Conservation (phyloP, 2,329 filamentous ascomycete genomes). For the Chrysosporium queenslandicum region DNA sequence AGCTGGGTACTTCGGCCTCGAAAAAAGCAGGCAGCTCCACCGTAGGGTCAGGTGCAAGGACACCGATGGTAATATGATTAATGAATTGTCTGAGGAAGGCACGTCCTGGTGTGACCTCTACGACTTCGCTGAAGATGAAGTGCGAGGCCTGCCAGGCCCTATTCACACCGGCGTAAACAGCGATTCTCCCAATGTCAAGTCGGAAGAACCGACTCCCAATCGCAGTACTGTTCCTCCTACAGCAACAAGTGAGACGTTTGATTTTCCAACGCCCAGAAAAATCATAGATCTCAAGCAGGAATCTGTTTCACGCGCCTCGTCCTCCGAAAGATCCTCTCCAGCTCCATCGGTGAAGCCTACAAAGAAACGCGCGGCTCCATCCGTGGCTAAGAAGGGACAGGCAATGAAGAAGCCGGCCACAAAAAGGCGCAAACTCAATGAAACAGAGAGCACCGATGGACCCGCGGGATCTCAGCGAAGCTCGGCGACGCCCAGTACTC, state of each 20-base stretch:
- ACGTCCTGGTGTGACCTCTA: constrained; percentile 32
- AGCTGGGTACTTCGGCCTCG: constrained; percentile 32
- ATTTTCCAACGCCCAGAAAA: constrained; percentile 30
- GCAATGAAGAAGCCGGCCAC: constrained; percentile 28
- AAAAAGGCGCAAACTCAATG: constrained; percentile 37
- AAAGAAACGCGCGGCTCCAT: constrained; percentile 13
- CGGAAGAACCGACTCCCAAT: constrained; percentile 24
- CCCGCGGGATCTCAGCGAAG: constrained; percentile 21
- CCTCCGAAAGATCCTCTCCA: constrained; percentile 32
- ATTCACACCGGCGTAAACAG: constrained; percentile 17
- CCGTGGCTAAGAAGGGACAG: constrained; percentile 25
- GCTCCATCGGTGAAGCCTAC: constrained; percentile 28
- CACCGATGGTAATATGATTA: constrained; percentile 15
- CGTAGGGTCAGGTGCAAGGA: constrained; percentile 21
- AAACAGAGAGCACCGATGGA: constrained; percentile 30
- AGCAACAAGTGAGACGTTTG: constrained; percentile 23
- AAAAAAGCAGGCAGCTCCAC: constrained; percentile 29
- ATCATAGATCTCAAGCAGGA: constrained; percentile 33
- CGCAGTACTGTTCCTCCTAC: constrained; percentile 25
- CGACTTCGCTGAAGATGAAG: constrained; percentile 16
- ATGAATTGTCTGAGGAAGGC: constrained; percentile 16
- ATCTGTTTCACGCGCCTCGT: constrained; percentile 30
- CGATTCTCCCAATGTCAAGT: constrained; percentile 26
- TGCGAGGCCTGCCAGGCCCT: constrained; percentile 8
- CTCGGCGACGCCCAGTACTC: constrained; percentile 34